phyloP scores from a whole-genome alignment of 2,329 filamentous ascomycete species.

The Fusarium sp. region DNA sequence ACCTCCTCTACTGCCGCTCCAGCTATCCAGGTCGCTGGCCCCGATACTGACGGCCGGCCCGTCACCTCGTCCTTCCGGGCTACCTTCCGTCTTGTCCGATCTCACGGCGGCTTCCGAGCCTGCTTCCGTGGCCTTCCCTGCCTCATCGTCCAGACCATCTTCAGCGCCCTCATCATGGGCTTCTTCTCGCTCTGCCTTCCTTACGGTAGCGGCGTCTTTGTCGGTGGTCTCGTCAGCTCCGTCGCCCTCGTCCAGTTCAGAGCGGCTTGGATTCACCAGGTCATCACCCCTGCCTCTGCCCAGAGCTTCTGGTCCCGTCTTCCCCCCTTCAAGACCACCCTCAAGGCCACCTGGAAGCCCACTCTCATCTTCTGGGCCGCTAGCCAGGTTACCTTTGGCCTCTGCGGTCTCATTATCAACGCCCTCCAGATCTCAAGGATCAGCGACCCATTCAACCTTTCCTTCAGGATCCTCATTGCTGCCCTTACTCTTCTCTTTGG shows the following conservation, averaged over 20 bases:
- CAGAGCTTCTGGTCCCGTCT: conserved; percentile 78
- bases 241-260: conserved; percentile 75
- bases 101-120: conserved; percentile 72
- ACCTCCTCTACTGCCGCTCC: conserved; percentile 45
- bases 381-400: conserved; percentile 61
- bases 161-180: conserved; percentile 57
- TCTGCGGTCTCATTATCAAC: conserved; percentile 52
- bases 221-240: conserved; percentile 58
- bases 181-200: conserved; percentile 59
- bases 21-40: conserved; percentile 31
- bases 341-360: conserved; percentile 77
- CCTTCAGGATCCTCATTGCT: conserved; percentile 58
- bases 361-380: conserved; percentile 73
- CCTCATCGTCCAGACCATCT: conserved; percentile 54
- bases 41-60: conserved; percentile 22
- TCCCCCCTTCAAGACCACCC: conserved; percentile 71
- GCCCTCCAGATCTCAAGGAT: conserved; percentile 3
- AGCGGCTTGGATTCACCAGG: conserved; percentile 86
- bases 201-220: conserved; percentile 52
- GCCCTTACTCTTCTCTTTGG: conserved; percentile 54
- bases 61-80: conserved; percentile 65
- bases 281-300: conserved; percentile 77
- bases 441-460: conserved; percentile 32
- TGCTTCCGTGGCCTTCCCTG: conserved; percentile 77
- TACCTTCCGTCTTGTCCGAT: conserved; percentile 67